Evolutionary conservation across 1,139 yeast genomes (phyloP), one percentile per base, ranked within the genome.

Genomic region (Debaryomyces psychrophilus): DNA sequence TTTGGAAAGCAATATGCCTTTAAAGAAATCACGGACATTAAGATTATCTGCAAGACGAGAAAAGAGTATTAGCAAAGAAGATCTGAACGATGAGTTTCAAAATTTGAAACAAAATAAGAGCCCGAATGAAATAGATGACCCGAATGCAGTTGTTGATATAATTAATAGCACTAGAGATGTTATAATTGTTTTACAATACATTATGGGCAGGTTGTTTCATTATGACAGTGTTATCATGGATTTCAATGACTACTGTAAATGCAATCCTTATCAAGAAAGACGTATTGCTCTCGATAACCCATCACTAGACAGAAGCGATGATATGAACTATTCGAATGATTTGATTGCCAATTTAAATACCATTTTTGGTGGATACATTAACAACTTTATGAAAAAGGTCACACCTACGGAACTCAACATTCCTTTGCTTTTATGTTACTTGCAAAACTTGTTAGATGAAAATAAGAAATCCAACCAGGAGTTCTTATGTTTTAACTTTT

Each of bases 181-280:
- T 31, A 67, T 75, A 22, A 47, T 61, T 20, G 59, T 78, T 9
- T 82, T 88, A 42, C 96, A 88, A 55, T 83, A 79, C 55, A 83
- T 89, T 50, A 60, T 86, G 14, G 81, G 81, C 8, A 69, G 67
- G 14, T 75, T 90, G 47, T 90, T 90, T 68, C 95, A 88, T 52
- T 68, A 84, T 44, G 79, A 83, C 15, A 73, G 83, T 2, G 75
- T 75, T 40, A 68, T 72, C 1, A 52, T 68, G 3, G 73, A 72
- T 28, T 86, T 81, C 53, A 67, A 73, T 6, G 81, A 76, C 8
- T 83, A 73, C 55, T 64, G 85, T 18, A 62, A 65, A 9, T 56
- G 57, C 11, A 57, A 62, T 28, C 78, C 87, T 1, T 67, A 68
- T 38, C 65, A 63, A n/a, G 60, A 52, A 49, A 64, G 67, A 54